A percentile compares a stretch with the other conserved stretches of the same genome.
Conservation (phyloP, 345 rosid genomes). For the Euphorbia tirucalli region DNA sequence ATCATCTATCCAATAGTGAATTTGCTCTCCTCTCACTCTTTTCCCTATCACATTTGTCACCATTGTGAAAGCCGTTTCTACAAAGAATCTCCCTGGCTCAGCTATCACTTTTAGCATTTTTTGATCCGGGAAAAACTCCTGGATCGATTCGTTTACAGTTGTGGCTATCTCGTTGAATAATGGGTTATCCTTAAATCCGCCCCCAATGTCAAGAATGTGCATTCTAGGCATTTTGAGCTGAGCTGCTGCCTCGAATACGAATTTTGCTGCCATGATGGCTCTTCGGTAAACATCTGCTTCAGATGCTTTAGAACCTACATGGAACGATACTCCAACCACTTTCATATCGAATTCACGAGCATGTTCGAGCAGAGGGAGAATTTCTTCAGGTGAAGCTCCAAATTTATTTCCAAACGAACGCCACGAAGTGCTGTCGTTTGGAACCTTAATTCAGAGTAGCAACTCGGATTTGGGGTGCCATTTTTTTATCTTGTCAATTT, state of each 20-base stretch:
- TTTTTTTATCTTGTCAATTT: constrained; percentile 30
- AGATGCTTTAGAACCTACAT: constrained; percentile 27
- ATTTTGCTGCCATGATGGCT: constrained; percentile 28
- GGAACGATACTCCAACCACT: constrained; percentile 32
- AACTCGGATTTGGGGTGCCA: constrained; percentile 31
- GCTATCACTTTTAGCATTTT: constrained; percentile 18
- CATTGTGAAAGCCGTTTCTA: constrained; percentile 29
- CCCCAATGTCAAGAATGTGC: constrained; percentile 28
- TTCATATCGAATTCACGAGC: constrained; percentile 18
- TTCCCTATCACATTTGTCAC: constrained; percentile 34
- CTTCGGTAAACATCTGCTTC: constrained; percentile 14
- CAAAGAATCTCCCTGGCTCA: constrained; percentile 36
- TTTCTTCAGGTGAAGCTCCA: constrained; percentile 21
- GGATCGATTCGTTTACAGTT: constrained; percentile 22
- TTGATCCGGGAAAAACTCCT: constrained; percentile 17
- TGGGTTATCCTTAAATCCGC: constrained; percentile 31
- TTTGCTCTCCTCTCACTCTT: constrained; percentile 26
- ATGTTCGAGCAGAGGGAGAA: constrained; percentile 26
- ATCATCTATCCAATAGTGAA: constrained; percentile 42
- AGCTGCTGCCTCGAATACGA: constrained; percentile 24
- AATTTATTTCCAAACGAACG: constrained; percentile 23
- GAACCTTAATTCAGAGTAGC: constrained; percentile 25
- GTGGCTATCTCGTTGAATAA: constrained; percentile 24
- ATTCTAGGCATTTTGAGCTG: constrained; percentile 25
- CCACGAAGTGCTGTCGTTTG: constrained; percentile 19